A percentile compares a stretch with the other conserved stretches of the same genome.
phyloP scores from a whole-genome alignment of 257 asterid species.

The Scutellaria barbata region DNA sequence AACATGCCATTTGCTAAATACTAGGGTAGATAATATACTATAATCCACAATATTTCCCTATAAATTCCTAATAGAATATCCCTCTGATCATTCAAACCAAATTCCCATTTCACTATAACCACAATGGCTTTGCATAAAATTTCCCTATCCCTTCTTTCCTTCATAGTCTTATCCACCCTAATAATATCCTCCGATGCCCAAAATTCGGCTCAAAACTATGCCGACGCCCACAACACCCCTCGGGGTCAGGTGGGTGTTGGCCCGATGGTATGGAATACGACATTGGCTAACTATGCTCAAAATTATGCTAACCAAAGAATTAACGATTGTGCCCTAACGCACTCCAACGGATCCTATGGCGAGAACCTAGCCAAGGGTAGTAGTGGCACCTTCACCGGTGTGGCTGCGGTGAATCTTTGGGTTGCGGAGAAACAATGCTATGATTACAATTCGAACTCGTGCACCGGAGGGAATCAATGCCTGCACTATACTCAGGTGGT shows the following conservation, averaged over 20 bases:
- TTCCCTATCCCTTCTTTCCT: neutral
- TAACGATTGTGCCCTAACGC: slow-evolving; percentile 40
- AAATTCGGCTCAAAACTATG: slow-evolving; percentile 42
- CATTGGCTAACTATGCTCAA: slow-evolving; percentile 47
- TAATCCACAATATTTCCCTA: slow-evolving; percentile 20
- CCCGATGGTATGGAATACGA: slow-evolving; percentile 44
- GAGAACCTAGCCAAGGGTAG: slow-evolving; percentile 67
- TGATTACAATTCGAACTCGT: slow-evolving; percentile 37
- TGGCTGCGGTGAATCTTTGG: slow-evolving; percentile 47
- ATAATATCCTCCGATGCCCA: slow-evolving; percentile 27
- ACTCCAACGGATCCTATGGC: slow-evolving; percentile 58
- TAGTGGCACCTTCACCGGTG: slow-evolving; percentile 38
- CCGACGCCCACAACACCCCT: slow-evolving; percentile 45
- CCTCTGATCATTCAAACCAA: slow-evolving; percentile 30
- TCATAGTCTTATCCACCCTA: slow-evolving; percentile 15
- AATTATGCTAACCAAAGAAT: slow-evolving; percentile 44
- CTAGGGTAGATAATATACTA: slow-evolving; percentile 1
- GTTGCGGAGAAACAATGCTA: slow-evolving; percentile 43
- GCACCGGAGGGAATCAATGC: slow-evolving; percentile 46
- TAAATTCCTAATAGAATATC: slow-evolving; percentile 33
- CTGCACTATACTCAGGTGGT: slow-evolving; percentile 68
- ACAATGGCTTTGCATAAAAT: slow-evolving; percentile 30
- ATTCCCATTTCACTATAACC: neutral
- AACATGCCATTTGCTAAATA: slow-evolving; percentile 40
- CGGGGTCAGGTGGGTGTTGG: slow-evolving; percentile 48